A percentile compares a stretch with the other conserved stretches of the same genome.
phyloP scores from a whole-genome alignment of 1,284 basidiomycete species.

The Cryptococcus sp. region DNA sequence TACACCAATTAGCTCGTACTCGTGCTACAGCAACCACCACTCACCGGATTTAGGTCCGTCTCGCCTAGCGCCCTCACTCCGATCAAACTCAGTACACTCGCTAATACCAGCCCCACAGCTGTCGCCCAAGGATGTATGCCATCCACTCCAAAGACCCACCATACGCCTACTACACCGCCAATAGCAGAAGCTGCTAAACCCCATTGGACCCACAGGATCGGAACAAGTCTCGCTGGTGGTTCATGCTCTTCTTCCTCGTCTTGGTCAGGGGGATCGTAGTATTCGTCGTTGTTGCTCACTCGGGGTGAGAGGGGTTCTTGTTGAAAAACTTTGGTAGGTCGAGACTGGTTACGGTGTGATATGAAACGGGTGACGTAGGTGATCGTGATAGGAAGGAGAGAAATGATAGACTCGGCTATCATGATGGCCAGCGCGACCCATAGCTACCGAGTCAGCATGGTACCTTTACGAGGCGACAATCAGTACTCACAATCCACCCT shows the following conservation, averaged over 20 bases:
- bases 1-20: neutral
- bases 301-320: constrained; percentile 15
- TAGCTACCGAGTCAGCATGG: constrained; percentile 49
- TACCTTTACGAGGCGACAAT: neutral
- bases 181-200: constrained; percentile 64
- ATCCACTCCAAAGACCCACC: constrained; percentile 78
- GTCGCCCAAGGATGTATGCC: constrained; percentile 95
- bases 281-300: constrained; percentile 29
- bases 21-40: neutral
- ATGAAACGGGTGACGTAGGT: constrained; percentile 54
- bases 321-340: constrained; percentile 17
- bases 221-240: constrained; percentile 73
- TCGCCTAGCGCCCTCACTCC: constrained; percentile 88
- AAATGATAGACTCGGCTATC: constrained; percentile 80
- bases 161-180: constrained; percentile 72
- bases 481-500: constrained; percentile 67
- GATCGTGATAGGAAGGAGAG: constrained; percentile 66
- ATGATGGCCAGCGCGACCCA: constrained; percentile 94
- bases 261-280: constrained; percentile 30
- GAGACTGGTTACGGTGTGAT: constrained; percentile 17
- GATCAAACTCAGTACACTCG: constrained; percentile 76
- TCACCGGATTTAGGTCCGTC: constrained; percentile 81
- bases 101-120: constrained; percentile 73
- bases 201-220: constrained; percentile 66
- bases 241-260: constrained; percentile 67